Conservation (phyloP, 495 filamentous ascomycete genomes). For the Neurospora sublineolata region DNA sequence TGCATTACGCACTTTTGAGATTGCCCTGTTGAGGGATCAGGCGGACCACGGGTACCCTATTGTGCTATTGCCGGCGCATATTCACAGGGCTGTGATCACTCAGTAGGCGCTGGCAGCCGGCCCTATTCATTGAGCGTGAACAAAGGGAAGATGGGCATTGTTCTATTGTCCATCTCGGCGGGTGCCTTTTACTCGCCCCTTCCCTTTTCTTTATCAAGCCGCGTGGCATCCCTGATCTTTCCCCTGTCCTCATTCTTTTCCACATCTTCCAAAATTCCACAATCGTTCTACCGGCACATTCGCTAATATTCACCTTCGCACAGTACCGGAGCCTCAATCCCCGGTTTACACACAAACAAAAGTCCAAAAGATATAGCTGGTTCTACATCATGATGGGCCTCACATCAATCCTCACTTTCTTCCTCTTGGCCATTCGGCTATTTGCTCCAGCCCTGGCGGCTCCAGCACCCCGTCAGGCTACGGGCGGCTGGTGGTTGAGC, state of each 20-base stretch:
- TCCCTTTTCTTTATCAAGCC: conserved; percentile 4
- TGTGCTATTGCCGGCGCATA: background rate
- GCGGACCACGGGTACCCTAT: background rate
- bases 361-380: conserved; percentile 24
- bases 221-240: conserved; percentile 3
- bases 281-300: background rate
- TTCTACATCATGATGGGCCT: conserved; percentile 34
- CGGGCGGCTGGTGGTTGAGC: conserved; percentile 58
- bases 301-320: background rate
- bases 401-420: conserved; percentile 23
- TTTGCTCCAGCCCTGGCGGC: conserved; percentile 21
- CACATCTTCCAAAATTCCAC: conserved; percentile 6
- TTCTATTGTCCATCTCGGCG: background rate
- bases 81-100: background rate
- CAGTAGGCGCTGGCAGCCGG: background rate
- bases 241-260: conserved; percentile 10
- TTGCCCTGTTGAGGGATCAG: background rate
- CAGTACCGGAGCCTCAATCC: conserved; percentile 1
- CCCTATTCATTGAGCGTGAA: background rate
- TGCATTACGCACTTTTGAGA: background rate
- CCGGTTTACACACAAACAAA: conserved; percentile 4
- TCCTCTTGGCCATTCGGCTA: conserved; percentile 26
- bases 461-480: conserved; percentile 18
- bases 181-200: background rate
- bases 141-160: background rate